Conservation (phyloP, 2,329 filamentous ascomycete genomes). For the Hymenoscyphus linearis region DNA sequence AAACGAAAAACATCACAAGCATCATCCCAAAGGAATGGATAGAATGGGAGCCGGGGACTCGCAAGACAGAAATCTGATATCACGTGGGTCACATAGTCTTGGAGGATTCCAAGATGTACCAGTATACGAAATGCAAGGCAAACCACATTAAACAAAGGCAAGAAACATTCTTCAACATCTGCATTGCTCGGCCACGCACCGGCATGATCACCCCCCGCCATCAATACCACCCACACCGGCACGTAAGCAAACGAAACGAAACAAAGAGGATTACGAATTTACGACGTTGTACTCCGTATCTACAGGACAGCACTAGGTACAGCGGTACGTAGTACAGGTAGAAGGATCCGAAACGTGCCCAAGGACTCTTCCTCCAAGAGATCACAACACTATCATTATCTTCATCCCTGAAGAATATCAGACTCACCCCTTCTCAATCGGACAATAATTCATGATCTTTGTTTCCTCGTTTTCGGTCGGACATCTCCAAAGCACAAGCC, state of each 20-base stretch:
- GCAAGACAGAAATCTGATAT: neutral
- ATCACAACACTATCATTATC: neutral
- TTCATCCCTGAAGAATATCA: neutral
- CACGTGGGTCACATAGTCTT: conserved; percentile 4
- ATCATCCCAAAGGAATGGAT: conserved; percentile 2
- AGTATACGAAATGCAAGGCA: conserved; percentile 7
- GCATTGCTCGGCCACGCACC: neutral
- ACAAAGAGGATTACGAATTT: conserved; percentile 9
- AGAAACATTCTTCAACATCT: neutral
- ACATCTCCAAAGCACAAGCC: neutral
- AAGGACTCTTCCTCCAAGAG: neutral
- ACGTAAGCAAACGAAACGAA: conserved; percentile 3
- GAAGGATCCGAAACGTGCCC: conserved; percentile 9
- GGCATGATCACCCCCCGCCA: neutral
- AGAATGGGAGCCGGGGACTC: neutral
- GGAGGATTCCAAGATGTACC: conserved; percentile 1
- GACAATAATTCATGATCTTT: neutral
- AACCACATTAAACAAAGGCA: too few species aligned
- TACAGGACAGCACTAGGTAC: neutral
- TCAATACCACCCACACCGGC: neutral
- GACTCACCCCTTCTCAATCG: neutral
- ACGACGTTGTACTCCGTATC: neutral
- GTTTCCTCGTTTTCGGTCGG: neutral
- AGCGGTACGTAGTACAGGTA: neutral
- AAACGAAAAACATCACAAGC: neutral